Evolutionary conservation across 805 yeast genomes (phyloP).

Genomic region (Candida caryicola): DNA sequence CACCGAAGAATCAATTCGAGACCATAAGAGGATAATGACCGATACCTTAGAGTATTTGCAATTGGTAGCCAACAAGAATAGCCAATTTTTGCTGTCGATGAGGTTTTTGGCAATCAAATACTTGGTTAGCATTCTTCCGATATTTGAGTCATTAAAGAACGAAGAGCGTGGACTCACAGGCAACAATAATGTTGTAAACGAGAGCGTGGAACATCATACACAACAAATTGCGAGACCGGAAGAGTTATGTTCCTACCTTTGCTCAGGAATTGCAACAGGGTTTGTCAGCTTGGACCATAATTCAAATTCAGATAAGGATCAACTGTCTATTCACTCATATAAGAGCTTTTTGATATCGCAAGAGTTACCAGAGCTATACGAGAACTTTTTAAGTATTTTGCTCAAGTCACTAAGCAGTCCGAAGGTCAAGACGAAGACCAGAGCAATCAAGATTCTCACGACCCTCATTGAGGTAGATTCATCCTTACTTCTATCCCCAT

Average conservation of each 20-base stretch:
- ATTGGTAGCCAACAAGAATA: slow-evolving; percentile 10
- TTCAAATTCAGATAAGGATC: slow-evolving; percentile 11
- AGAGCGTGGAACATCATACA: background rate
- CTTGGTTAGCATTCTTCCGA: slow-evolving; percentile 4
- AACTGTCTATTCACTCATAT: slow-evolving; percentile 17
- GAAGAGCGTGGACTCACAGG: too few relatives aligned
- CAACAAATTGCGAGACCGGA: too few relatives aligned
- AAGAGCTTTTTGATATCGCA: slow-evolving; percentile 23
- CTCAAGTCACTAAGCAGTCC: slow-evolving; percentile 32
- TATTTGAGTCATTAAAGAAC: background rate
- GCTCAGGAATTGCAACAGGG: background rate
- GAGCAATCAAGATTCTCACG: slow-evolving; percentile 65
- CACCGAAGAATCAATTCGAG: slow-evolving; percentile 5
- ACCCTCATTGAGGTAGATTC: slow-evolving; percentile 53
- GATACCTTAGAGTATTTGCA: slow-evolving; percentile 15
- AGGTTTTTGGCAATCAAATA: slow-evolving; percentile 15
- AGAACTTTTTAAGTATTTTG: slow-evolving; percentile 50
- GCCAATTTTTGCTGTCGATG: slow-evolving; percentile 8
- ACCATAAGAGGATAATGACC: slow-evolving; percentile 5
- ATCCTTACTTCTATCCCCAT: slow-evolving; percentile 45
- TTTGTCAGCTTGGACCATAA: background rate
- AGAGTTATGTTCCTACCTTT: background rate
- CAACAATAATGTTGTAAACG: background rate
- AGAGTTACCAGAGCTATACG: slow-evolving; percentile 42
- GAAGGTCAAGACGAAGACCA: slow-evolving; percentile 37